Percentiles rank a stretch among this genome's conserved stretches.
These are phyloP conservation scores for Teratosphaeria nubilosa DNA, from an alignment of 2,329 filamentous ascomycete species.

Conservation along the genomic window DNA sequence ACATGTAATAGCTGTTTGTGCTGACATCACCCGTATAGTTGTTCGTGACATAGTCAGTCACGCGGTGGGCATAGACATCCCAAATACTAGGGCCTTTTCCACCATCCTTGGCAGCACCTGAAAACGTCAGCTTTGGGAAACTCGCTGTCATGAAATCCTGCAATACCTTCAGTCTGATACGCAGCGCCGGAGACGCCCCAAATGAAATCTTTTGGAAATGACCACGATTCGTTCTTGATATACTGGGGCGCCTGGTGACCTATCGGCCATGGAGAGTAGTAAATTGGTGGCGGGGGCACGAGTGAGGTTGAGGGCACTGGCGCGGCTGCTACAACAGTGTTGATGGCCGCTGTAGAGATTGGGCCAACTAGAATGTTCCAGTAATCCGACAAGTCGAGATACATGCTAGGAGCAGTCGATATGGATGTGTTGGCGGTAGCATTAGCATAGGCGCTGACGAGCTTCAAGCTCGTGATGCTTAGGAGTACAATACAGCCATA, in stretches of 20 bases:
- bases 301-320: background rate
- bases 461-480: background rate
- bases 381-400: background rate
- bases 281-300: background rate
- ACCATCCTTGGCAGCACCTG: background rate
- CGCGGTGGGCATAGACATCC: background rate
- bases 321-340: background rate
- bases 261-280: background rate
- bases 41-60: background rate
- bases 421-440: background rate
- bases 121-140: background rate
- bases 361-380: background rate
- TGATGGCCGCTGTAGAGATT: background rate
- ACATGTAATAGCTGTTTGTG: conserved; percentile 1
- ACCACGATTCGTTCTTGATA: background rate
- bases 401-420: background rate
- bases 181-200: background rate
- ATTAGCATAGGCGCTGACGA: background rate
- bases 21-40: background rate
- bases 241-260: background rate
- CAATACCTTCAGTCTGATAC: background rate
- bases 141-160: background rate
- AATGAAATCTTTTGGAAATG: background rate
- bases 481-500: background rate
- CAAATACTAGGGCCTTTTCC: background rate